These are phyloP conservation scores for Trametes sp. DNA, from an alignment of 1,284 basidiomycete genomes.

Conservation along the genomic window DNA sequence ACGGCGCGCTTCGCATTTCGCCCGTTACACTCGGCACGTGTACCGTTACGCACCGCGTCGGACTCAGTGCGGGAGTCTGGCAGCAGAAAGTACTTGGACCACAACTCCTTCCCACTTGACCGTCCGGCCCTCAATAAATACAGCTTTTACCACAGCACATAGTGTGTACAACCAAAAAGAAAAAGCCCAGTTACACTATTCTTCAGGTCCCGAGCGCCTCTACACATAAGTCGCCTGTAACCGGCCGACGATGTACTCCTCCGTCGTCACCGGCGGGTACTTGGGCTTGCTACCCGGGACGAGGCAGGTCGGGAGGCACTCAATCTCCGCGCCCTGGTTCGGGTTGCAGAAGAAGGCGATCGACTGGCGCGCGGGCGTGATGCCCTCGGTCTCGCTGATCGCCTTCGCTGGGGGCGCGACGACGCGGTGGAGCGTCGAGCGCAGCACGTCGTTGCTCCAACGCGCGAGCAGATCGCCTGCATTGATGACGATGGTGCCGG, in stretches of 20 bases:
- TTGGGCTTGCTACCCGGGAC: constrained; percentile 57
- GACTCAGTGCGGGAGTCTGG: neutral
- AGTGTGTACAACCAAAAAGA: neutral
- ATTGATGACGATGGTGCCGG: constrained; percentile 85
- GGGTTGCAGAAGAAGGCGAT: constrained; percentile 92
- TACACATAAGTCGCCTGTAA: constrained; percentile 62
- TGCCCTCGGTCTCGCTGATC: constrained; percentile 55
- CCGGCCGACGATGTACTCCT: constrained; percentile 80
- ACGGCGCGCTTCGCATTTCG: neutral
- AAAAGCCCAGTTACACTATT: too few species aligned
- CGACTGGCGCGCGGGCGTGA: constrained; percentile 76
- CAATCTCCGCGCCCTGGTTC: constrained; percentile 72
- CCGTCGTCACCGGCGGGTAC: constrained; percentile 74
- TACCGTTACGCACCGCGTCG: constrained; percentile 22
- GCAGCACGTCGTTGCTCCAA: constrained; percentile 85
- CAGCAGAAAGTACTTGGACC: too few species aligned
- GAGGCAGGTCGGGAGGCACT: constrained; percentile 75
- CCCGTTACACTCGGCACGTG: constrained; percentile 26
- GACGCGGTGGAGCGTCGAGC: constrained; percentile 84
- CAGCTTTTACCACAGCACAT: neutral
- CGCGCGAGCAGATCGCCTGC: constrained; percentile 84
- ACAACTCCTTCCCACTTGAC: neutral
- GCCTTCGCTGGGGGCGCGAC: constrained; percentile 70
- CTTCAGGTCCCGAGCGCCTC: neutral
- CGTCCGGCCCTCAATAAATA: neutral